Evolutionary conservation across 2,329 filamentous ascomycete species (phyloP).

Genomic region (Diaporthe eres): DNA sequence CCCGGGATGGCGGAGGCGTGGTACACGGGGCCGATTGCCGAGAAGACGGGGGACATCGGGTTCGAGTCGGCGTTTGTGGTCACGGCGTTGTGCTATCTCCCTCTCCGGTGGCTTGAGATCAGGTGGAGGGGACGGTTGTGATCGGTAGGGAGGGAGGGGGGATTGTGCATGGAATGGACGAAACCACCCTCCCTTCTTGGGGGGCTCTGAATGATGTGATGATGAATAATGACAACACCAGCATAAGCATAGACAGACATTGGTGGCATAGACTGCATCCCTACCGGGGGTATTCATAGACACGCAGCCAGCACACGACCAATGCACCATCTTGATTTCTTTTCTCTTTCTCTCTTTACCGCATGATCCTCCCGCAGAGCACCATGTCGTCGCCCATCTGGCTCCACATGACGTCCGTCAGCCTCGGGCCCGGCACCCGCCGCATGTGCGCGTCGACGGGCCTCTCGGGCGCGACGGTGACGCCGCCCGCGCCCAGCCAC

Average conservation of each 20-base stretch:
- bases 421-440: constrained; percentile 65
- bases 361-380: constrained; percentile 73
- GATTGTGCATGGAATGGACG: not conserved
- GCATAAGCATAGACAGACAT: not conserved
- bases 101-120: constrained; percentile 62
- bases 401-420: constrained; percentile 79
- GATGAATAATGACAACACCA: not conserved
- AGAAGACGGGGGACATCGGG: constrained; percentile 74
- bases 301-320: constrained; percentile 1
- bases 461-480: constrained; percentile 80
- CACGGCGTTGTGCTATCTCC: constrained; percentile 62
- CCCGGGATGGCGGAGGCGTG: constrained; percentile 73
- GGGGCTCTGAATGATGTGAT: constrained; percentile 4
- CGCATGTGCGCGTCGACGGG: constrained; percentile 57
- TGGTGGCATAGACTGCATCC: constrained; percentile 5
- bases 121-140: constrained; percentile 45
- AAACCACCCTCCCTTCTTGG: not conserved
- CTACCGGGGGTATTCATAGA: constrained; percentile 1
- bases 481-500: constrained; percentile 88
- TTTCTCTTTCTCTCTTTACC: constrained; percentile 4
- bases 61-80: constrained; percentile 74
- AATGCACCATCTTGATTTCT: not conserved
- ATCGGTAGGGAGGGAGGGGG: not conserved
- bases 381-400: constrained; percentile 88
- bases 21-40: constrained; percentile 73